These are phyloP conservation scores for Chytridiales sp. DNA, from an alignment of 371 early-diverging fungal species.

Conservation along the genomic window DNA sequence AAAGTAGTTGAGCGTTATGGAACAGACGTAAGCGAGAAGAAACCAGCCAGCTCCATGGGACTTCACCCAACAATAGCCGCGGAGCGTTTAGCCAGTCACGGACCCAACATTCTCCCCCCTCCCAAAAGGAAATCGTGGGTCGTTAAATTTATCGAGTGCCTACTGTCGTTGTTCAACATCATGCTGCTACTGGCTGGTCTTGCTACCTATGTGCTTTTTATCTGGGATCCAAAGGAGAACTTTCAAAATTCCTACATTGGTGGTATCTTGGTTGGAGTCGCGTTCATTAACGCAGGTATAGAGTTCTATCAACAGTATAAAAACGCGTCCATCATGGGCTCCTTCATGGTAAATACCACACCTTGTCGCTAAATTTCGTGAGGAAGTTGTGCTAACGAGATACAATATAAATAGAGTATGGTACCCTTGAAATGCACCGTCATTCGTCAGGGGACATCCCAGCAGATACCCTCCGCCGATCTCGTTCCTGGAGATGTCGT, in stretches of 20 bases:
- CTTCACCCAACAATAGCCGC: slow-evolving; percentile 61
- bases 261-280: slow-evolving; percentile 79
- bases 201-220: slow-evolving; percentile 68
- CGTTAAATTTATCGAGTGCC: slow-evolving; percentile 67
- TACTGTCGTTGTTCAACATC: slow-evolving; percentile 47
- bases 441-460: slow-evolving; percentile 67
- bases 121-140: slow-evolving; percentile 74
- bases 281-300: slow-evolving; percentile 82
- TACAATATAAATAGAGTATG: slow-evolving; percentile 55
- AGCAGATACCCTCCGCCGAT: slow-evolving; percentile 63
- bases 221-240: slow-evolving; percentile 58
- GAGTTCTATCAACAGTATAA: slow-evolving; percentile 85
- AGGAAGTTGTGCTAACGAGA: not conserved
- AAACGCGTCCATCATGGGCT: slow-evolving; percentile 74
- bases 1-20: slow-evolving; percentile 61
- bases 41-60: slow-evolving; percentile 66
- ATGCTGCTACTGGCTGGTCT: slow-evolving; percentile 79
- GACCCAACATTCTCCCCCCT: slow-evolving; percentile 82
- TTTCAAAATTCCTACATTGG: slow-evolving; percentile 79
- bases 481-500: slow-evolving; percentile 88
- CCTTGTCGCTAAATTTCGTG: slow-evolving; percentile 10
- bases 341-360: slow-evolving; percentile 57
- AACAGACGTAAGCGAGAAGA: slow-evolving; percentile 53
- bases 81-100: slow-evolving; percentile 59
- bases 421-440: slow-evolving; percentile 78